phyloP scores from a whole-genome alignment of 306 rosid genomes.

The Quercus robur region DNA sequence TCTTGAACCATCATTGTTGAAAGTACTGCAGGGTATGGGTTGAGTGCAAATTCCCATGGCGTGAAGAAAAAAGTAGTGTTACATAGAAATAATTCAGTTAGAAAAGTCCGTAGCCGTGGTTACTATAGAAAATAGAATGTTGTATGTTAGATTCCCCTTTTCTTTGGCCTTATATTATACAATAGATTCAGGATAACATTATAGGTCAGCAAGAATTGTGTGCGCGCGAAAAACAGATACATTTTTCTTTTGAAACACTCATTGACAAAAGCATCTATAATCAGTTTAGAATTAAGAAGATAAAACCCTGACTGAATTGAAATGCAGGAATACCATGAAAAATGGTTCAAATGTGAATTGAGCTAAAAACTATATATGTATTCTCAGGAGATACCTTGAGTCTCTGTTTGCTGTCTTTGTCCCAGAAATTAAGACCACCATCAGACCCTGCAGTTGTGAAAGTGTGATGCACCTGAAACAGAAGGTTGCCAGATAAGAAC shows the following conservation, averaged over 20 bases:
- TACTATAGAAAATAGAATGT: no score
- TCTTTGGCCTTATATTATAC: no score
- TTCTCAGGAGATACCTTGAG: slow-evolving; percentile 59
- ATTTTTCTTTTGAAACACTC: background rate
- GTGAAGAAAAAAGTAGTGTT: slow-evolving; percentile 36
- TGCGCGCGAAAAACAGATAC: background rate
- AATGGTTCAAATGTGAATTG: background rate
- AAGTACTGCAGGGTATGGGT: slow-evolving; percentile 84
- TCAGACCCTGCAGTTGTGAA: slow-evolving; percentile 97
- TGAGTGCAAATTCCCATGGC: slow-evolving; percentile 82
- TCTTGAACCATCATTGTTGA: slow-evolving; percentile 77
- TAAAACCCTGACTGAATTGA: no score
- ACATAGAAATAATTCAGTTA: background rate
- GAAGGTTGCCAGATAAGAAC: slow-evolving; percentile 16
- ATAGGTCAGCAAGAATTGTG: background rate
- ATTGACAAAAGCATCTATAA: no score
- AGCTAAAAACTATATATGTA: background rate
- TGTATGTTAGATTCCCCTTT: background rate
- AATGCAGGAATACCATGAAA: no score
- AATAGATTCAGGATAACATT: no score
- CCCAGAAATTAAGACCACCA: slow-evolving; percentile 97
- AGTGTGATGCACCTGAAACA: slow-evolving; percentile 82
- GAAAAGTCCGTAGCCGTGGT: background rate
- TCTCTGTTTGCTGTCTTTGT: slow-evolving; percentile 94
- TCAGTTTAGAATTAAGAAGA: no score